phyloP scores from a whole-genome alignment of 2,329 filamentous ascomycete genomes.

The Apiospora phragmitis region DNA sequence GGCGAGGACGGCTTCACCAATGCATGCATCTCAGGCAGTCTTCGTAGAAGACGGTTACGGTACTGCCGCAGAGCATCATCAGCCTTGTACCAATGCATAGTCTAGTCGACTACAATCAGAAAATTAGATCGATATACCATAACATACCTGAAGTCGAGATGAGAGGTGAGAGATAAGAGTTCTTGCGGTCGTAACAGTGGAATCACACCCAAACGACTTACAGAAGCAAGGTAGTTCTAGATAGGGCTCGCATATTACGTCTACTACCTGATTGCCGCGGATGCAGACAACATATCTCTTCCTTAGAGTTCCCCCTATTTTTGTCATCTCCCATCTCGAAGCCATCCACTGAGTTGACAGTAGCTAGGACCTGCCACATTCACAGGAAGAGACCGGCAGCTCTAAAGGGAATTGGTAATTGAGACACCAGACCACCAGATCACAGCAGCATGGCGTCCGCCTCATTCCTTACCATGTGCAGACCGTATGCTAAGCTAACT shows the following conservation, averaged over 20 bases:
- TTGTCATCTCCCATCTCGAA: background rate
- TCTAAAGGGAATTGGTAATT: background rate
- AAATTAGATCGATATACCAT: background rate
- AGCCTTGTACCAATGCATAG: background rate
- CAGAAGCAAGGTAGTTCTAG: background rate
- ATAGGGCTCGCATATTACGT: background rate
- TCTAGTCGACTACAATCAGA: background rate
- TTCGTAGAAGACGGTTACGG: background rate
- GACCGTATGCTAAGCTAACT: background rate
- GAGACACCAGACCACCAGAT: background rate
- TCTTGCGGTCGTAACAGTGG: background rate
- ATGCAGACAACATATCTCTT: background rate
- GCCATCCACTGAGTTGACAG: background rate
- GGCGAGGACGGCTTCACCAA: background rate
- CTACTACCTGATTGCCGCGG: background rate
- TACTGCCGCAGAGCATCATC: background rate
- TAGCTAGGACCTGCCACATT: background rate
- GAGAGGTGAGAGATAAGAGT: background rate
- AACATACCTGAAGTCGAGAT: background rate
- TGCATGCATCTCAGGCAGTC: background rate
- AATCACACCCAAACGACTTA: background rate
- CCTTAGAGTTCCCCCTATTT: background rate
- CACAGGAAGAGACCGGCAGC: background rate
- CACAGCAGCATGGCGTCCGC: background rate
- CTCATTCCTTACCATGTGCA: background rate